Percentiles rank a stretch among this genome's conserved stretches.
Conservation (phyloP, 108 stramenopile genomes). For the Fragilariopsis cylindrus region DNA sequence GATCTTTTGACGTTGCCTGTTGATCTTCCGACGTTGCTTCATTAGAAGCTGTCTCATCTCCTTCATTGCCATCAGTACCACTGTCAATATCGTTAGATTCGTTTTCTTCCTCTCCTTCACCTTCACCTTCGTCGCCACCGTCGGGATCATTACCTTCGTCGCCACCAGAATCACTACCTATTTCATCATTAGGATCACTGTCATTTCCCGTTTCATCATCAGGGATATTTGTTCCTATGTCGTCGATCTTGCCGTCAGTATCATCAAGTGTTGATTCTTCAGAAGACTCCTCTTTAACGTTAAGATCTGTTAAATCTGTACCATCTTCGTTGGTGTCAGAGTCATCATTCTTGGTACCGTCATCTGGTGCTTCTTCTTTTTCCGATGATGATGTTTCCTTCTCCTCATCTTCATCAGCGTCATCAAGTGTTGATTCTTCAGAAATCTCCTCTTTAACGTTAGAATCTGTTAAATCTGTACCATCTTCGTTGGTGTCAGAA, state of each 20-base stretch:
- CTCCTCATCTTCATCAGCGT: neutral
- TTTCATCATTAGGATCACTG: neutral
- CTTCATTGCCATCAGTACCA: neutral
- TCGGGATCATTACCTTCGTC: neutral
- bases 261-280: slow-evolving; percentile 1
- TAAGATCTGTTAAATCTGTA: neutral
- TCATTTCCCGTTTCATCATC: neutral
- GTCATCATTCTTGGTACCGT: slow-evolving; percentile 5
- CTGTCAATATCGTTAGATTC: neutral
- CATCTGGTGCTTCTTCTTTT: neutral
- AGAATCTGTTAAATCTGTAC: neutral
- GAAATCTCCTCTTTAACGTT: neutral
- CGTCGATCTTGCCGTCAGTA: neutral
- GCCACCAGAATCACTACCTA: neutral
- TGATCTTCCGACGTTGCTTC: slow-evolving; percentile 1
- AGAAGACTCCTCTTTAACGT: neutral
- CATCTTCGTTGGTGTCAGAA: neutral
- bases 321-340: neutral
- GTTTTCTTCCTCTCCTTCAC: neutral
- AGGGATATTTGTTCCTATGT: neutral
- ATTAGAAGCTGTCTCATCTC: neutral
- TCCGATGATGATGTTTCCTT: neutral
- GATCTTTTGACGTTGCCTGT: neutral
- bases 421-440: neutral
- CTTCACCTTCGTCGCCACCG: neutral